These are phyloP conservation scores for Poronia punctata DNA, from an alignment of 495 filamentous ascomycete genomes.

Conservation along the genomic window DNA sequence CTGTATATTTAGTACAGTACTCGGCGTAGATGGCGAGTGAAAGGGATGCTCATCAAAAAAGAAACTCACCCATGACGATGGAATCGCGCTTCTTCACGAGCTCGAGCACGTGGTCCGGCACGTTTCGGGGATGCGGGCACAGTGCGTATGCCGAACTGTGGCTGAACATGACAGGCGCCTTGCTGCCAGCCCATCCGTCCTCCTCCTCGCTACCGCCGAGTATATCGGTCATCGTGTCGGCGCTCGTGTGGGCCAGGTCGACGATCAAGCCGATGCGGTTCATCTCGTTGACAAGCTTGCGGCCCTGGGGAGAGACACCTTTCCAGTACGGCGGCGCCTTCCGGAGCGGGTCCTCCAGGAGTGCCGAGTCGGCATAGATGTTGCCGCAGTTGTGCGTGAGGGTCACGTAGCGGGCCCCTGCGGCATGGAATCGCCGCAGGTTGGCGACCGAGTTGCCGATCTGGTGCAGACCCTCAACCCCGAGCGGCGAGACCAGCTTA, in stretches of 20 bases:
- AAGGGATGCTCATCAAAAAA: background rate
- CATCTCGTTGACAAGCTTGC: constrained; percentile 64
- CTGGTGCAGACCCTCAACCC: constrained; percentile 90
- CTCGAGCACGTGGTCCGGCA: constrained; percentile 63
- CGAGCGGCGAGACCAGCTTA: constrained; percentile 59
- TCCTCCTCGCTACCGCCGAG: constrained; percentile 35
- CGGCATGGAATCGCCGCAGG: constrained; percentile 62
- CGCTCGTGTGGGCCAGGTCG: constrained; percentile 61
- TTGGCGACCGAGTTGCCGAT: constrained; percentile 81
- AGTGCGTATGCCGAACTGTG: constrained; percentile 62
- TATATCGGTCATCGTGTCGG: constrained; percentile 65
- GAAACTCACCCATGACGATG: constrained; percentile 56
- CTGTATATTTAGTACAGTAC: constrained; percentile 12
- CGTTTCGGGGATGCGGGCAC: constrained; percentile 65
- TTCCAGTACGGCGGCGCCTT: constrained; percentile 47
- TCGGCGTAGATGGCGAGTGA: background rate
- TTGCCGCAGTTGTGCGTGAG: constrained; percentile 95
- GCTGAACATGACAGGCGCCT: constrained; percentile 67
- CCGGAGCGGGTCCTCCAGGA: constrained; percentile 40
- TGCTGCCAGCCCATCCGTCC: constrained; percentile 41
- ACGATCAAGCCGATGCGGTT: constrained; percentile 76
- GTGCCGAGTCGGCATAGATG: constrained; percentile 76
- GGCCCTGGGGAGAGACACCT: constrained; percentile 65
- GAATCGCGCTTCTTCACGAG: constrained; percentile 52
- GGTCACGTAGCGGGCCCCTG: constrained; percentile 88